Conservation (phyloP, 2,329 filamentous ascomycete genomes). For the Exophiala oligosperma region DNA sequence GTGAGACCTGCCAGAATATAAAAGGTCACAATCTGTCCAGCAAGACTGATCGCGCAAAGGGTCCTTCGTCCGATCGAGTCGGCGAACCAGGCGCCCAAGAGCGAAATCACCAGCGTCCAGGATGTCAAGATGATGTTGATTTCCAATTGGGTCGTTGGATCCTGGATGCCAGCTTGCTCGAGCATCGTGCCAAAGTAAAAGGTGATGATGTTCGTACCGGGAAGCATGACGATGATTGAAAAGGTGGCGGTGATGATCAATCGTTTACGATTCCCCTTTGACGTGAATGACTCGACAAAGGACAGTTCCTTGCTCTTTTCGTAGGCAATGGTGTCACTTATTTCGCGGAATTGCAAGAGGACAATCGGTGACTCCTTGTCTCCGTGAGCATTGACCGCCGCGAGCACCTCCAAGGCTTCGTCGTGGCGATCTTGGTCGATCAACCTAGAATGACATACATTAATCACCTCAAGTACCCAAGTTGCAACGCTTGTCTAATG, state of each 20-base stretch:
- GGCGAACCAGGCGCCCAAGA: constrained; percentile 46
- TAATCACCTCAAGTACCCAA: too few relatives aligned
- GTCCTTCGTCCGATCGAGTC: constrained; percentile 47
- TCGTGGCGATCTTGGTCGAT: constrained; percentile 45
- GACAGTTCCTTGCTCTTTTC: constrained; percentile 40
- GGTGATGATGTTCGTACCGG: constrained; percentile 44
- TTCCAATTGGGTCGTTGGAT: constrained; percentile 46
- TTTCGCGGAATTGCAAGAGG: constrained; percentile 46
- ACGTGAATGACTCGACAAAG: constrained; percentile 24
- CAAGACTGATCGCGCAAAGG: constrained; percentile 35
- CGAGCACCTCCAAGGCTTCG: constrained; percentile 45
- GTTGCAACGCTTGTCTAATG: too few relatives aligned
- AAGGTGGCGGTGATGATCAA: constrained; percentile 40
- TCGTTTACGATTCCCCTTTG: constrained; percentile 38
- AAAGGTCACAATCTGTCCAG: constrained; percentile 44
- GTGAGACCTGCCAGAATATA: constrained; percentile 55
- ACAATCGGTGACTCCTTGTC: constrained; percentile 42
- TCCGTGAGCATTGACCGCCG: constrained; percentile 47
- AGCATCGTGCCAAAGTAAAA: constrained; percentile 48
- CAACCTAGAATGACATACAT: constrained; percentile 33
- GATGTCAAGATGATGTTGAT: constrained; percentile 54
- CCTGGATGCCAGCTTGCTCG: constrained; percentile 47
- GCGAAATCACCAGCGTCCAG: constrained; percentile 47
- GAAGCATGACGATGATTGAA: constrained; percentile 35
- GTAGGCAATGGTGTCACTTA: constrained; percentile 48